Evolutionary conservation across 495 filamentous ascomycete genomes (phyloP), one percentile per base, ranked within the genome.

Genomic region (Penicillium diatomitis): DNA sequence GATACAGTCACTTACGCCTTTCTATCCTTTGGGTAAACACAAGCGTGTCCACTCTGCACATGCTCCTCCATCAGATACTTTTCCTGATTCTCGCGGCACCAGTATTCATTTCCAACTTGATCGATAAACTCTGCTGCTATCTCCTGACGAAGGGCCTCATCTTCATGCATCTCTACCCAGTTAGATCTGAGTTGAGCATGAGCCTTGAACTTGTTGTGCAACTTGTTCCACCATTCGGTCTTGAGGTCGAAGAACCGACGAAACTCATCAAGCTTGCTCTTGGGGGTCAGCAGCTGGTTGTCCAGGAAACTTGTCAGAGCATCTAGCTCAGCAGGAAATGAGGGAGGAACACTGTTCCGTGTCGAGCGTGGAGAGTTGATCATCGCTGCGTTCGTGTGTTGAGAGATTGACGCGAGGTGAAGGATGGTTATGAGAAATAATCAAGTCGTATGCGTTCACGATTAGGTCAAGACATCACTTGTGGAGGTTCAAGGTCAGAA

Each of bases 181-280:
- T 36, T 41, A 0, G 48, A 51, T 2, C 6, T 6, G 4, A 12
- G 2, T 8, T 39, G 31, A 4, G 51, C 50, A 32, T 52, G 30
- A 0, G 49, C 44, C 5, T 36, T 38, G 1, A 63, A 29, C 8
- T 37, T 44, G 4, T n/a, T 28, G 12, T 49, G 41, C 43, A 64
- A 58, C 4, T 38, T 37, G 3, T 44, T 32, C 48, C 52, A 53
- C n/a, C 33, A 36, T 1, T 51, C 47, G 2, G 7, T 3, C 11
- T 57, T 58, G 34, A 64, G 9, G 45, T 61, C 55, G 0, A 64
- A 52, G 8, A 57, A 61, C 0, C 5, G n/a, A 2, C 53, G 44
- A 30, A 64, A 64, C 20, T 50, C 32, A 3, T 51, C 51, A 11
- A 58, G 49, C 0, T 30, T 38, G 7, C 43, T 51, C 27, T 20